phyloP scores from a whole-genome alignment of 108 stramenopile genomes.

The Licmophora abbreviata region DNA sequence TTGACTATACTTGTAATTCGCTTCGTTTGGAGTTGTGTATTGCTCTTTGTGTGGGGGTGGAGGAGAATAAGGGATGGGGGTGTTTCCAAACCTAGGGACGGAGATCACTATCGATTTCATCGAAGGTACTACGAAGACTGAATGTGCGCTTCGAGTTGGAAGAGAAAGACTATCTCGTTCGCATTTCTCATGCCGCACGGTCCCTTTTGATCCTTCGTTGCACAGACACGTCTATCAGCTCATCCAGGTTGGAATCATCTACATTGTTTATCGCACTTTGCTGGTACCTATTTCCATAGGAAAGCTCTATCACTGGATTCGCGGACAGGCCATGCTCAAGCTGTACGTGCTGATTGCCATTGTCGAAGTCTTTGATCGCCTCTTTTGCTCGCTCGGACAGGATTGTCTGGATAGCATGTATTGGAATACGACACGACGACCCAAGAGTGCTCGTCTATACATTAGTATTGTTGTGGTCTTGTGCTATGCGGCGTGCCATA shows the following conservation, averaged over 20 bases:
- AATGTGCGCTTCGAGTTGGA: slow-evolving; percentile 1
- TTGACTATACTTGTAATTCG: slow-evolving; percentile 87
- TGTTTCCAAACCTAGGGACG: not conserved
- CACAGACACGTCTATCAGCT: slow-evolving; percentile 81
- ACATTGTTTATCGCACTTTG: slow-evolving; percentile 47
- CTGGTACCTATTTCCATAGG: slow-evolving; percentile 82
- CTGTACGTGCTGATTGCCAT: slow-evolving; percentile 96
- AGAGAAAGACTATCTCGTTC: not conserved
- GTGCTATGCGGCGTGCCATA: slow-evolving; percentile 68
- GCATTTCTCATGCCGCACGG: not conserved
- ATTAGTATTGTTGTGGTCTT: slow-evolving; percentile 66
- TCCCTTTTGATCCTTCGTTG: slow-evolving; percentile 20
- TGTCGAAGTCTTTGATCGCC: slow-evolving; percentile 93
- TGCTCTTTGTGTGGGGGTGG: slow-evolving; percentile 21
- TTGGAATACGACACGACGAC: slow-evolving; percentile 81
- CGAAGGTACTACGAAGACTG: slow-evolving; percentile 15
- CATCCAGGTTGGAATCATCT: slow-evolving; percentile 69
- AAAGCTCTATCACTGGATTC: slow-evolving; percentile 95
- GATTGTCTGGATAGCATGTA: slow-evolving; percentile 94
- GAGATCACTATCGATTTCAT: slow-evolving; percentile 36
- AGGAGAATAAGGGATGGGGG: slow-evolving; percentile 1
- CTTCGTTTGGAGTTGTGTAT: slow-evolving; percentile 52
- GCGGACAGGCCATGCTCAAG: slow-evolving; percentile 96
- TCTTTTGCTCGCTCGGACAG: slow-evolving; percentile 92
- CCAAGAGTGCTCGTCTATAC: slow-evolving; percentile 55